Conservation (phyloP, 2,329 filamentous ascomycete genomes). For the Pyricularia sp. region DNA sequence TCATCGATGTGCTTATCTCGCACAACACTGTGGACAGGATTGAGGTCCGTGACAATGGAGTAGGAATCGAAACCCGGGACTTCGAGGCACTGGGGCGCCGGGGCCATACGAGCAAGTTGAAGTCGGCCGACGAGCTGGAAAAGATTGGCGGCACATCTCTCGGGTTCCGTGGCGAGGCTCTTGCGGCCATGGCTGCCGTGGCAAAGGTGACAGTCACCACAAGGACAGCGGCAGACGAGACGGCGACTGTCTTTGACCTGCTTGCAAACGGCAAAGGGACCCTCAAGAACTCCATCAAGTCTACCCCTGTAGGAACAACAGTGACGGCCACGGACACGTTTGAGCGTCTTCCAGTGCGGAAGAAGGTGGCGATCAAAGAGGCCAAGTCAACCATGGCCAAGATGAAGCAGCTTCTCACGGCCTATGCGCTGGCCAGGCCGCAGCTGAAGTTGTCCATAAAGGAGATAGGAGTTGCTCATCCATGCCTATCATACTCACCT, state of each 20-base stretch:
- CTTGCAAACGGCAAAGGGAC: conserved; percentile 30
- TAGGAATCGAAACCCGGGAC: conserved; percentile 56
- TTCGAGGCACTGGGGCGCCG: conserved; percentile 51
- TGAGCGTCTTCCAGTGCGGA: conserved; percentile 51
- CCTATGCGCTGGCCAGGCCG: conserved; percentile 59
- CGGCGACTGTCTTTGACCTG: conserved; percentile 43
- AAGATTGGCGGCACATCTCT: conserved; percentile 47
- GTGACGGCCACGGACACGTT: conserved; percentile 53
- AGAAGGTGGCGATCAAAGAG: conserved; percentile 47
- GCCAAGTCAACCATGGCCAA: conserved; percentile 43
- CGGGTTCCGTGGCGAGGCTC: conserved; percentile 69
- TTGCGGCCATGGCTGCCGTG: conserved; percentile 55
- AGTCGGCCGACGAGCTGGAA: conserved; percentile 51
- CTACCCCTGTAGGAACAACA: conserved; percentile 59
- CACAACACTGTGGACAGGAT: conserved; percentile 59
- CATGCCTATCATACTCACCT: conserved; percentile 55
- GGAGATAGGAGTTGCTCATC: conserved; percentile 42
- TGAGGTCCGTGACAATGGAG: conserved; percentile 65
- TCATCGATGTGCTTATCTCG: conserved; percentile 55
- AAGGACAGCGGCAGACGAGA: conserved; percentile 47
- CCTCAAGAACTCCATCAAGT: conserved; percentile 23
- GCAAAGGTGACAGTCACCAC: conserved; percentile 55
- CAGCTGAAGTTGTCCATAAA: conserved; percentile 51
- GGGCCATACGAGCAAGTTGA: conserved; percentile 68
- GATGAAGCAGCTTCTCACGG: conserved; percentile 50